Base-by-base conservation (phyloP, 176 grass and related monocot genomes). In the Phragmites australis region DNA sequence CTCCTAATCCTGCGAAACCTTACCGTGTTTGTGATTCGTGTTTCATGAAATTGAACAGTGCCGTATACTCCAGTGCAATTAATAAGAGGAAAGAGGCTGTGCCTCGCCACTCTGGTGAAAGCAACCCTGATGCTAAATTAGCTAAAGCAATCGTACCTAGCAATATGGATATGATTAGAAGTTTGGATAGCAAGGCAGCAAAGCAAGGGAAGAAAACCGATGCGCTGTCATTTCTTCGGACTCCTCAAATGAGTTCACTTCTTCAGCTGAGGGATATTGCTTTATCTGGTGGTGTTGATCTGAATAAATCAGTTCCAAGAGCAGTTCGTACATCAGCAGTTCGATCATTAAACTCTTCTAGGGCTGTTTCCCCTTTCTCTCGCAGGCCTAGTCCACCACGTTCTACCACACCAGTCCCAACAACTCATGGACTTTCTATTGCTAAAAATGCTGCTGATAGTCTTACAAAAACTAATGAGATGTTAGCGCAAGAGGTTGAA, bases 11-110 rank as follows among this genome's bases (percentile, higher is more conserved):
- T 70, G 76, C 70, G 31, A 99, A 99, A 83, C 96, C 90, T 65
- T 91, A 95, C 68, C 96, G 96, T 57, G 96, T 99, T 66, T 99
- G 96, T 8, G 96, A 99, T 80, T 87, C 96, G 19, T 99, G 96
- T 89, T 99, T 91, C 72, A 71, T 89, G 69, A 95, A 91, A 81
- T 80, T 99, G 79, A 99, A 89, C 81, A 95, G 83, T 74, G 82
- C 87, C 15, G 55, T 73, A 77, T 87, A 84, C 55, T 66, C 76
- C 78, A 86, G 70, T 86, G 62, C 83, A 86, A 58, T 59, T 17
- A 93, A 84, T 82, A 93, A 88, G 61, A 93, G 81, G 77, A 97
- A 90, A 84, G 87, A 90, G 17, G 13, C 9, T 49, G 63, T 91
- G 46, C 61, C 84, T 80, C 89, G 86, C 68, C 54, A 84, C 53